Conservation (phyloP, 1,139 yeast genomes). For the Yamadazyma spencermartinsiae region DNA sequence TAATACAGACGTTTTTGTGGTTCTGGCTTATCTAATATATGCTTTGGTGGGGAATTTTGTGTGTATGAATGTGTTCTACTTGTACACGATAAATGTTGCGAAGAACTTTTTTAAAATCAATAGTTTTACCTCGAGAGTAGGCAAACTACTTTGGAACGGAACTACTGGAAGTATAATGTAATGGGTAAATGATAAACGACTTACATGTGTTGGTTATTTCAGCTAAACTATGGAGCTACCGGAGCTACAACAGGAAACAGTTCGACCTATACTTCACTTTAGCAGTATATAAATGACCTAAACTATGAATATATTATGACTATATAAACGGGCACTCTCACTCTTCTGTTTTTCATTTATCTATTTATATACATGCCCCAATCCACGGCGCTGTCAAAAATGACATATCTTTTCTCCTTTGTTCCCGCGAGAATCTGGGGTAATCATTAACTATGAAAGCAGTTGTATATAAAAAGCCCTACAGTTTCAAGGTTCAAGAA, state of each 20-base stretch:
- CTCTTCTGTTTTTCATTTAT: too few species aligned
- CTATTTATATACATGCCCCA: too few species aligned
- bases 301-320: too few species aligned
- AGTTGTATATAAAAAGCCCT: constrained; percentile 54
- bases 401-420: constrained; percentile 14
- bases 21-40: constrained; percentile 28
- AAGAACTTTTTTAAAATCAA: not conserved
- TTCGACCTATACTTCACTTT: too few species aligned
- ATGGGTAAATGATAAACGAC: too few species aligned
- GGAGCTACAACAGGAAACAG: too few species aligned
- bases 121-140: constrained; percentile 4
- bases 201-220: too few species aligned
- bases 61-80: constrained; percentile 26
- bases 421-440: constrained; percentile 2
- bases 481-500: constrained; percentile 40
- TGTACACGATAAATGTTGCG: constrained; percentile 8
- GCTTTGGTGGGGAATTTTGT: constrained; percentile 33
- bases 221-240: too few species aligned
- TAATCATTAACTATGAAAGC: constrained; percentile 46
- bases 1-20: constrained; percentile 12
- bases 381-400: too few species aligned
- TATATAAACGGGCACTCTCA: too few species aligned
- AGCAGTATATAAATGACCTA: too few species aligned
- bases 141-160: constrained; percentile 8
- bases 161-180: not conserved